Percentiles rank a stretch among this genome's conserved stretches.
Conservation (phyloP, 1,139 yeast species). For the Kodamaea plutei region DNA sequence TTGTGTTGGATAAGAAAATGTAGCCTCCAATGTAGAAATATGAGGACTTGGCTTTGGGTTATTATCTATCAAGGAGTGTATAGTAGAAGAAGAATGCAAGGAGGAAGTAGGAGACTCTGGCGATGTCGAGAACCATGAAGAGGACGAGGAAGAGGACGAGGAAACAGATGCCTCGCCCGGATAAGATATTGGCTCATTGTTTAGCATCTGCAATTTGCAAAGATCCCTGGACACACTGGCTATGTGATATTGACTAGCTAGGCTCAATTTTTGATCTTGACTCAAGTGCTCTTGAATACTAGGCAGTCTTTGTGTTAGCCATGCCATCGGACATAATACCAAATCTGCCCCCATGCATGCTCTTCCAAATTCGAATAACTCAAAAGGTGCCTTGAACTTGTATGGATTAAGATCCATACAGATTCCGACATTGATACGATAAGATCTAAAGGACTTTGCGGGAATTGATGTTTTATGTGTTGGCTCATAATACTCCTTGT, state of each 20-base stretch:
- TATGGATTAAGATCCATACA: constrained; percentile 95
- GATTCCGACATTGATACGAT: constrained; percentile 64
- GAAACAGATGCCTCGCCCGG: background rate
- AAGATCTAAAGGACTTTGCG: constrained; percentile 12
- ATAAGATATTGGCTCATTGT: too few species aligned
- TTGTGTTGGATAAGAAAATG: too few species aligned
- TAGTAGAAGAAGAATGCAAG: background rate
- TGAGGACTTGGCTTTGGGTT: too few species aligned
- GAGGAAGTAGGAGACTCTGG: background rate
- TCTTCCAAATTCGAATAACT: constrained; percentile 64
- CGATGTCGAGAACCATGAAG: too few species aligned
- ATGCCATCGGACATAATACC: constrained; percentile 80
- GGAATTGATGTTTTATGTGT: background rate
- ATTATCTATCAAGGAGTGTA: too few species aligned
- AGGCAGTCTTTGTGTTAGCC: constrained; percentile 65
- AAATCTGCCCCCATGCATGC: constrained; percentile 50
- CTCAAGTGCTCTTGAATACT: constrained; percentile 4
- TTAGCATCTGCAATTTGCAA: too few species aligned
- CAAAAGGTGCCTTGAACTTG: constrained; percentile 75
- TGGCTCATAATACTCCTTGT: constrained; percentile 23
- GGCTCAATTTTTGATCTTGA: constrained; percentile 11
- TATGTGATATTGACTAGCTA: constrained; percentile 15
- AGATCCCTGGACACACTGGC: too few species aligned
- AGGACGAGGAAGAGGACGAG: too few species aligned
- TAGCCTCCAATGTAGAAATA: too few species aligned